Evolutionary conservation across 2,329 filamentous ascomycete genomes (phyloP).

Genomic region (Diplodia scrobiculata): DNA sequence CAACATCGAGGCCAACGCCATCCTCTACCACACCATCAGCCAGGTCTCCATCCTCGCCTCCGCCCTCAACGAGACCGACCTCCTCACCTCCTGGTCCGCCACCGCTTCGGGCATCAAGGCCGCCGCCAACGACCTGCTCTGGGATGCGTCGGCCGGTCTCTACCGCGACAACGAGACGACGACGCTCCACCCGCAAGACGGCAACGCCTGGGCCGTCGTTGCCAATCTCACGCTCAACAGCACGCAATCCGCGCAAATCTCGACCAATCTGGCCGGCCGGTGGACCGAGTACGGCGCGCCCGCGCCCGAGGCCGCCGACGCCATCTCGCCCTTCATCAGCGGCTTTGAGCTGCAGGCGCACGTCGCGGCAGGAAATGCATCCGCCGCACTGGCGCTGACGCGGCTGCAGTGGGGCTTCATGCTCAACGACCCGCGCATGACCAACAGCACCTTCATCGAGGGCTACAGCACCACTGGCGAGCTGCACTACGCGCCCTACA

Average conservation of each 20-base stretch:
- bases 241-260: conserved; percentile 49
- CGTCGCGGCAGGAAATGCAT: conserved; percentile 51
- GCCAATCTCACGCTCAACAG: conserved; percentile 51
- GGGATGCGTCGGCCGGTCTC: conserved; percentile 37
- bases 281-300: conserved; percentile 61
- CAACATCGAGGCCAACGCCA: conserved; percentile 56
- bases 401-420: conserved; percentile 64
- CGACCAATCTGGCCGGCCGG: conserved; percentile 52
- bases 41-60: conserved; percentile 31
- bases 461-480: conserved; percentile 60
- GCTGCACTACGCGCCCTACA: conserved; percentile 50
- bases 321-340: conserved; percentile 61
- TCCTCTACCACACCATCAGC: conserved; percentile 49
- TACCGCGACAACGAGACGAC: conserved; percentile 49
- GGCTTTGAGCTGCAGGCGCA: conserved; percentile 63
- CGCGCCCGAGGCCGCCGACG: conserved; percentile 58
- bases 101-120: conserved; percentile 33
- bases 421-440: conserved; percentile 59
- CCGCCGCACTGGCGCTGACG: conserved; percentile 59
- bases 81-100: conserved; percentile 41
- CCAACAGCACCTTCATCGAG: conserved; percentile 61
- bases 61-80: conserved; percentile 33
- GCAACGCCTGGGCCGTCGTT: conserved; percentile 46
- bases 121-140: conserved; percentile 37
- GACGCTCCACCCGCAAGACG: conserved; percentile 54